Percentiles rank a stretch among this genome's conserved stretches.
phyloP scores from a whole-genome alignment of 768 basidiomycete genomes.

The Xerocomellus chrysenteron region DNA sequence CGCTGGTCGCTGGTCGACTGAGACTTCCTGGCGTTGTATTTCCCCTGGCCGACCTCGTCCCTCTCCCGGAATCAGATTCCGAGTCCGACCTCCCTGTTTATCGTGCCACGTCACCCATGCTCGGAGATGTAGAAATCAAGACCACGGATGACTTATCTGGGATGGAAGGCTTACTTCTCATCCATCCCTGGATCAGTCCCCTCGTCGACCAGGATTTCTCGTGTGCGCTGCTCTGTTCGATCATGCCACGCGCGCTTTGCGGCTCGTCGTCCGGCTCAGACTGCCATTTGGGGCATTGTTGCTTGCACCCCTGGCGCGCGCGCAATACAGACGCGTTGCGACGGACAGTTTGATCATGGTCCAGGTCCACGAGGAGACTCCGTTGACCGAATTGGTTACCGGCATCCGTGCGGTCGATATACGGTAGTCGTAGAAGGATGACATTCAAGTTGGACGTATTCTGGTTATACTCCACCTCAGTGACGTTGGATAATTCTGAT shows the following conservation, averaged over 20 bases:
- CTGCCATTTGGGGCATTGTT: constrained; percentile 5
- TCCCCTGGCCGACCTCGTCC: neutral
- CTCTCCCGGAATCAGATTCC: no score
- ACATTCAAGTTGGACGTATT: neutral
- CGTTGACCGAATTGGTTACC: neutral
- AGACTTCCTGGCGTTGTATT: constrained; percentile 6
- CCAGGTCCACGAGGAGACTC: neutral
- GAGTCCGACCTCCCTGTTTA: neutral
- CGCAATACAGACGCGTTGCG: neutral
- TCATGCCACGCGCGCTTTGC: neutral
- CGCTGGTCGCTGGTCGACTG: neutral
- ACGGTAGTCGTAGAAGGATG: neutral
- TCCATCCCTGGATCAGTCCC: constrained; percentile 14
- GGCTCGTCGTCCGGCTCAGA: neutral
- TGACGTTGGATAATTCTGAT: no score
- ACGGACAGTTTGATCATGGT: neutral
- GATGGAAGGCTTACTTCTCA: neutral
- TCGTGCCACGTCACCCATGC: neutral
- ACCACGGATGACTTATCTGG: neutral
- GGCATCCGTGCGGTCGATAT: neutral
- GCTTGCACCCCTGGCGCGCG: neutral
- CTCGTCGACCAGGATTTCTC: constrained; percentile 3
- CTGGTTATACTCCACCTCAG: neutral
- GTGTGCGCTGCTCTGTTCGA: neutral
- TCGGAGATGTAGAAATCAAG: constrained; percentile 4